Percentiles rank a stretch among this genome's conserved stretches.
Conservation (phyloP, 1,284 basidiomycete genomes). For the Rhodotorula sp. region DNA sequence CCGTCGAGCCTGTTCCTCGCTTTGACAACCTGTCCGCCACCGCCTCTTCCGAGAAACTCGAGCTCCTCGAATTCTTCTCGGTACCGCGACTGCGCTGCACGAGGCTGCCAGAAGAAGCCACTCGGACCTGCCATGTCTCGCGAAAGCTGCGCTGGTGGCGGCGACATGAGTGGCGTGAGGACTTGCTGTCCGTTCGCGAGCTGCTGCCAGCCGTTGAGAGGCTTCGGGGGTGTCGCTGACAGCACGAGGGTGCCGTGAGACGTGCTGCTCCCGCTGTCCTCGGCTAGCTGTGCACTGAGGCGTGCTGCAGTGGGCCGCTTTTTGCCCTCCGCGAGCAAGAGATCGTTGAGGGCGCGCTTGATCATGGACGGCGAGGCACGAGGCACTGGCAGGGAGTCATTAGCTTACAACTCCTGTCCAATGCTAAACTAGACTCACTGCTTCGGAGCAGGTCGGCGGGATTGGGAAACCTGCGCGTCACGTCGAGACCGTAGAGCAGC, state of each 20-base stretch:
- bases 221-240: slow-evolving; percentile 33
- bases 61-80: slow-evolving; percentile 44
- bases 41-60: slow-evolving; percentile 44
- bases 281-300: slow-evolving; percentile 22
- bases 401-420: rapidly evolving
- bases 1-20: slow-evolving; percentile 45
- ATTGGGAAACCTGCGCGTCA: slow-evolving; percentile 23
- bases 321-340: slow-evolving; percentile 37
- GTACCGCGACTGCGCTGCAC: slow-evolving; percentile 35
- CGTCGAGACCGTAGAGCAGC: slow-evolving; percentile 42
- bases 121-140: slow-evolving; percentile 29
- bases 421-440: background rate
- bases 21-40: slow-evolving; percentile 46
- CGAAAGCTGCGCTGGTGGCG: slow-evolving; percentile 18
- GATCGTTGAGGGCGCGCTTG: slow-evolving; percentile 32
- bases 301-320: slow-evolving; percentile 28
- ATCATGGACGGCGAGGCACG: slow-evolving; percentile 21
- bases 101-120: slow-evolving; percentile 44
- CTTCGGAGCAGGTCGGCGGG: slow-evolving; percentile 37
- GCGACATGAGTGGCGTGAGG: slow-evolving; percentile 22
- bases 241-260: slow-evolving; percentile 10
- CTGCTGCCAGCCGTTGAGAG: slow-evolving; percentile 10
- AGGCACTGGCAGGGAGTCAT: background rate
- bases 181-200: background rate
- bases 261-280: slow-evolving; percentile 28